Conservation (phyloP, 2,329 filamentous ascomycete species). For the Pyricularia pennisetigena region DNA sequence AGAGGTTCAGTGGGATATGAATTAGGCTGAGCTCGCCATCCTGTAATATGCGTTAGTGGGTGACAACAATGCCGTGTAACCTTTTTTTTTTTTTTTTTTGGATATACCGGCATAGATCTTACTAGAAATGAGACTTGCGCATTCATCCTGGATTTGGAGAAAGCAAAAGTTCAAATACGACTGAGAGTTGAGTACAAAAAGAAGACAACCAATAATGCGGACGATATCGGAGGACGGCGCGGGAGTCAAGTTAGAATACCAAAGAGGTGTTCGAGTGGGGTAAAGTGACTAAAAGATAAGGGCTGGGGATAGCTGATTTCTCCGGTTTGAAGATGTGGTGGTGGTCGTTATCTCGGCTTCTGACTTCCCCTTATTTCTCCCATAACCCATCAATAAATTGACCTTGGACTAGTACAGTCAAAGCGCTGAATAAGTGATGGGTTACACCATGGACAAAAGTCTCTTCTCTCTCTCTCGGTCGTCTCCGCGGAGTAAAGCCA, state of each 20-base stretch:
- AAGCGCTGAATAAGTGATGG: background rate
- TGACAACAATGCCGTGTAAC: background rate
- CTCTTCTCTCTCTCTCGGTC: background rate
- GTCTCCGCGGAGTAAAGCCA: background rate
- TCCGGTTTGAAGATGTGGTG: background rate
- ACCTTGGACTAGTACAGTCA: background rate
- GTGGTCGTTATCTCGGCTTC: background rate
- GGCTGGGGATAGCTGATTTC: background rate
- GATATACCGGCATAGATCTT: slow-evolving; percentile 16
- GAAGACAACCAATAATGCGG: background rate
- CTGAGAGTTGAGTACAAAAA: background rate
- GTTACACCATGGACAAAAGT: background rate
- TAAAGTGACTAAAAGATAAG: background rate
- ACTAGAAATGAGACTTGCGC: slow-evolving; percentile 49
- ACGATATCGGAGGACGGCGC: background rate
- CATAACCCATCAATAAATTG: background rate
- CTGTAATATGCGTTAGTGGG: slow-evolving; percentile 34
- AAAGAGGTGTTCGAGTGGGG: background rate
- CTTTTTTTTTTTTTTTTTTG: too few species aligned
- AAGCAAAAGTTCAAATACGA: background rate
- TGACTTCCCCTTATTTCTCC: background rate
- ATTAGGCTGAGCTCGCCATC: slow-evolving; percentile 81
- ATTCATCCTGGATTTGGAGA: slow-evolving; percentile 31
- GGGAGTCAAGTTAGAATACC: background rate
- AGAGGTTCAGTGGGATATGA: slow-evolving; percentile 75